Evolutionary conservation across 75 land plant genomes (phyloP).

Genomic region (Larix kaempferi): DNA sequence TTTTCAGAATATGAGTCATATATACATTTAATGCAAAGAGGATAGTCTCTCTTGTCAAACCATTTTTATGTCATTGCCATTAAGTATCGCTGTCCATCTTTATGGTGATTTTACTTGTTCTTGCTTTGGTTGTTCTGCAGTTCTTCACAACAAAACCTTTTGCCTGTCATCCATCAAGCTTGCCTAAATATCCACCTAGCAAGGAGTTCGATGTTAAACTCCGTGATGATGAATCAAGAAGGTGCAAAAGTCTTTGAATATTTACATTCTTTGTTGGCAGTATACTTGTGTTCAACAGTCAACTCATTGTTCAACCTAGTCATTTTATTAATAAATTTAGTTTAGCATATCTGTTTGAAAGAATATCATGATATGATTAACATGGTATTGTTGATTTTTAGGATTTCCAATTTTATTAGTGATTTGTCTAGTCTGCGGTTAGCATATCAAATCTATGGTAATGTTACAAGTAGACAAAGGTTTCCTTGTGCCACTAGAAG

Average conservation of each 20-base stretch:
- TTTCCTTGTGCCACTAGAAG: not conserved
- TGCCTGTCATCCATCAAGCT: slow-evolving; percentile 91
- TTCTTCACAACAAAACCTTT: slow-evolving; percentile 86
- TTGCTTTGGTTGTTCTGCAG: slow-evolving; percentile 25
- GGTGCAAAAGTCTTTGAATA: slow-evolving; percentile 27
- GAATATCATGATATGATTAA: not conserved
- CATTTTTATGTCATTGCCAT: not conserved
- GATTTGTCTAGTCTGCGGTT: not conserved
- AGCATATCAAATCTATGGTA: not conserved
- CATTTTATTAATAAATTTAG: not conserved
- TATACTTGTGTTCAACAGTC: not conserved
- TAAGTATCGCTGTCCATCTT: not conserved
- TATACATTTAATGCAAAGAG: not conserved
- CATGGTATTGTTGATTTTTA: not conserved
- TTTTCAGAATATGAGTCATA: not conserved
- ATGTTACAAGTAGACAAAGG: not conserved
- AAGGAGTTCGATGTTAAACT: slow-evolving; percentile 95
- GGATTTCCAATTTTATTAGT: not conserved
- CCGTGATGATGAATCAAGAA: slow-evolving; percentile 89
- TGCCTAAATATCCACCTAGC: slow-evolving; percentile 96
- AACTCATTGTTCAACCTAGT: not conserved
- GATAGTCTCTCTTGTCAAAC: not conserved
- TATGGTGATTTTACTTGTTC: not conserved
- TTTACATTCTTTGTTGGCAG: not conserved
- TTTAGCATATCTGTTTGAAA: not conserved